Percentiles rank a stretch among this genome's conserved stretches.
These are phyloP conservation scores for Diaporthe sp. DNA, from an alignment of 2,329 filamentous ascomycete genomes.

Conservation along the genomic window DNA sequence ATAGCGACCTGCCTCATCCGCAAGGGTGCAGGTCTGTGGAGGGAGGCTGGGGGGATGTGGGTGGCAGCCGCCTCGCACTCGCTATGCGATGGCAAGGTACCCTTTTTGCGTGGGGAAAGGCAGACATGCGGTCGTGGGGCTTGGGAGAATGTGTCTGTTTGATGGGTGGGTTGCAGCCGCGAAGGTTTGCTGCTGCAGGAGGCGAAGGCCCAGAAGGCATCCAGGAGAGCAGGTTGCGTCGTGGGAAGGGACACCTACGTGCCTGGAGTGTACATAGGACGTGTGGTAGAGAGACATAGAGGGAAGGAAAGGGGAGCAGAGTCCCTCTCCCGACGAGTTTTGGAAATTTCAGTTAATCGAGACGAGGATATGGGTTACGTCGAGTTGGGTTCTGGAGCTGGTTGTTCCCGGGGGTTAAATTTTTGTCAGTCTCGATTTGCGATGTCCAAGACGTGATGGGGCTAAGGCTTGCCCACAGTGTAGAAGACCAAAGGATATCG, in stretches of 20 bases:
- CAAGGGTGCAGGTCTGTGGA: background rate
- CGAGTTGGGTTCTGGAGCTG: background rate
- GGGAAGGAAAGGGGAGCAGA: background rate
- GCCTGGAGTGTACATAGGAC: background rate
- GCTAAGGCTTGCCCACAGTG: background rate
- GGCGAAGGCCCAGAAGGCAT: background rate
- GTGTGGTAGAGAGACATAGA: background rate
- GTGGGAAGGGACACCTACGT: background rate
- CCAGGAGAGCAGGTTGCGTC: background rate
- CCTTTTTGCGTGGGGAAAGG: background rate
- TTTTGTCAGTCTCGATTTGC: background rate
- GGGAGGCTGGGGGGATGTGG: background rate
- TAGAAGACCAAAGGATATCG: background rate
- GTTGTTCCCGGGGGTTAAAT: background rate
- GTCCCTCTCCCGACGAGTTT: background rate
- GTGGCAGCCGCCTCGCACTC: slow-evolving; percentile 18
- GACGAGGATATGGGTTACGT: background rate
- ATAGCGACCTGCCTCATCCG: slow-evolving; percentile 23
- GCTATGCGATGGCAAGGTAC: background rate
- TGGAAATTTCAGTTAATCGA: background rate
- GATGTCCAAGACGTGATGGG: background rate
- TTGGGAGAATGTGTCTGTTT: background rate
- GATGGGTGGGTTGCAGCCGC: slow-evolving; percentile 6
- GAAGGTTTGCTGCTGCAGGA: background rate
- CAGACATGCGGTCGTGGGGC: background rate